Percentiles rank a stretch among this genome's conserved stretches.
phyloP scores from a whole-genome alignment of 2,329 filamentous ascomycete genomes.

The Sporothrix inflata region DNA sequence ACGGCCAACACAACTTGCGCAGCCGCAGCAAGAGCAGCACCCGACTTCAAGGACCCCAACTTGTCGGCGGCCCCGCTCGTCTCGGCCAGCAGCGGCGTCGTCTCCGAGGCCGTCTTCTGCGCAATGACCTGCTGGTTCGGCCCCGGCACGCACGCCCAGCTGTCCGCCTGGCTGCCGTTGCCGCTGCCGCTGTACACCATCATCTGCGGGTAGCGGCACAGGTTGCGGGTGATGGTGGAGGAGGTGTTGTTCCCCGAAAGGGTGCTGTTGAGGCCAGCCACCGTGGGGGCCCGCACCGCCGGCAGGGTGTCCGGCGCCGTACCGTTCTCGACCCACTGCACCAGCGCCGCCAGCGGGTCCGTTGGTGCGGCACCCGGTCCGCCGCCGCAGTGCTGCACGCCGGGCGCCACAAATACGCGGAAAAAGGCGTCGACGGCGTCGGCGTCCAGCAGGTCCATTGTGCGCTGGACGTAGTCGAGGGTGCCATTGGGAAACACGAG shows the following conservation, averaged over 20 bases:
- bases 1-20: neutral
- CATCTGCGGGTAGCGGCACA: constrained; percentile 31
- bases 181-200: constrained; percentile 28
- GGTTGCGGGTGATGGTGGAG: constrained; percentile 22
- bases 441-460: constrained; percentile 21
- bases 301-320: constrained; percentile 31
- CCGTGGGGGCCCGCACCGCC: neutral
- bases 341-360: constrained; percentile 7
- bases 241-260: neutral
- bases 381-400: constrained; percentile 3
- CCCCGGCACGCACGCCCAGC: constrained; percentile 25
- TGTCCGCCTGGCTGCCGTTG: constrained; percentile 22
- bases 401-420: neutral
- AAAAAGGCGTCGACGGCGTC: neutral
- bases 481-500: constrained; percentile 34
- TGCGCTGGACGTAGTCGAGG: constrained; percentile 38
- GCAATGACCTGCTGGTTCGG: neutral
- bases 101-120: neutral
- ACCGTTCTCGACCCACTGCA: constrained; percentile 31
- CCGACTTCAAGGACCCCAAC: neutral
- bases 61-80: neutral
- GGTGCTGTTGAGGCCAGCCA: neutral
- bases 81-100: neutral
- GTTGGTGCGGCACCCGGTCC: neutral
- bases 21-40: neutral